Conservation (phyloP, 352 stramenopile species). For the Globisporangium ultimum region DNA sequence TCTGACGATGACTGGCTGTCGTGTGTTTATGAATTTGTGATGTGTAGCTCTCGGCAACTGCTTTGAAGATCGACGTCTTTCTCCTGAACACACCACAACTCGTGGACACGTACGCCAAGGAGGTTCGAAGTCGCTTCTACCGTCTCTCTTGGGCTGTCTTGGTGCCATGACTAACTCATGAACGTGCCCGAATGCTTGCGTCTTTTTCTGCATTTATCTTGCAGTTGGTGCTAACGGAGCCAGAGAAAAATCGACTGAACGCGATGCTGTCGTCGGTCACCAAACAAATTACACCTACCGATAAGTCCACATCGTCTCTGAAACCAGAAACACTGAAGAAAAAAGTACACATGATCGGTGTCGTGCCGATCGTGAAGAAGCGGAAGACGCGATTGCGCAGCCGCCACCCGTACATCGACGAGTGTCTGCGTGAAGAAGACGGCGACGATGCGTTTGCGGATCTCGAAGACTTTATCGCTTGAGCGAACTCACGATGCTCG, state of each 20-base stretch:
- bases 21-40: slow-evolving; percentile 3
- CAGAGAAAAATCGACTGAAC: slow-evolving; percentile 25
- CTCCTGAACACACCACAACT: slow-evolving; percentile 46
- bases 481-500: not conserved
- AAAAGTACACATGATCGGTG: slow-evolving; percentile 36
- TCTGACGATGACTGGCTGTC: not conserved
- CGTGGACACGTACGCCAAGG: slow-evolving; percentile 31
- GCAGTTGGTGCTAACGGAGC: slow-evolving; percentile 24
- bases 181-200: no score
- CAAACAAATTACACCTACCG: slow-evolving; percentile 27
- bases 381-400: slow-evolving; percentile 52
- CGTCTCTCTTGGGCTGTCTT: not conserved
- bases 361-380: slow-evolving; percentile 57
- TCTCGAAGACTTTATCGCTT: slow-evolving; percentile 79
- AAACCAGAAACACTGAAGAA: slow-evolving; percentile 17
- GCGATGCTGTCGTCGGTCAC: slow-evolving; percentile 35
- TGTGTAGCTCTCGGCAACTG: slow-evolving; percentile 40
- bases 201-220: not conserved
- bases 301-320: not conserved
- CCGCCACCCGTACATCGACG: slow-evolving; percentile 69
- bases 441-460: slow-evolving; percentile 66
- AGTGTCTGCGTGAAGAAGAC: slow-evolving; percentile 71
- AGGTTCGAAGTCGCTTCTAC: slow-evolving; percentile 21
- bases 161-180: no score
- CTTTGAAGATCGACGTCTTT: slow-evolving; percentile 68